Conservation (phyloP, 805 yeast species). For the Pichia heedii region DNA sequence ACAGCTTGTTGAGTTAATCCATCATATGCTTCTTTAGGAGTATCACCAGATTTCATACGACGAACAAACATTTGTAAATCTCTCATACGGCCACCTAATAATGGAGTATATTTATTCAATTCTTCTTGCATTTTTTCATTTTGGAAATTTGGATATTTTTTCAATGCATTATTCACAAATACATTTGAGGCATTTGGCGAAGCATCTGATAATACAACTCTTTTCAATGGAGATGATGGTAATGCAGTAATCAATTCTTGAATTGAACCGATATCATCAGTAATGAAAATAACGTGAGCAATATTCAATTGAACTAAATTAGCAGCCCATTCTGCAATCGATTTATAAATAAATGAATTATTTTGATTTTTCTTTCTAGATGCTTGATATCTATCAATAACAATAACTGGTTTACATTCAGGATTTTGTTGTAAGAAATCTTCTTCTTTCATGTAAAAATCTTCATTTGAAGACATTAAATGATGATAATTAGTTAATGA, state of each 20-base stretch:
- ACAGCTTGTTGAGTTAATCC: slow-evolving; percentile 81
- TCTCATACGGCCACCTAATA: slow-evolving; percentile 91
- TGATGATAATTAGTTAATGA: slow-evolving; percentile 37
- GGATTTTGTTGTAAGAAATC: slow-evolving; percentile 82
- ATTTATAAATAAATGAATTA: slow-evolving; percentile 60
- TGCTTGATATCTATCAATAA: slow-evolving; percentile 61
- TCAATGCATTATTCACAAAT: slow-evolving; percentile 56
- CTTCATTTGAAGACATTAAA: slow-evolving; percentile 18
- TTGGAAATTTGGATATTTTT: slow-evolving; percentile 9
- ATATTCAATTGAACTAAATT: slow-evolving; percentile 62
- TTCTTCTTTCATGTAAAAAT: slow-evolving; percentile 47
- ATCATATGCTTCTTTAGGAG: slow-evolving; percentile 62
- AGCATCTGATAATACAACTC: slow-evolving; percentile 73
- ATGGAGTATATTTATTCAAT: slow-evolving; percentile 51
- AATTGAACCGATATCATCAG: slow-evolving; percentile 75
- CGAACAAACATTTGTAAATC: slow-evolving; percentile 87
- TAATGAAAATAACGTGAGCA: slow-evolving; percentile 84
- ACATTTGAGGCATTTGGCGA: slow-evolving; percentile 56
- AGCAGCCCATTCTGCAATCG: slow-evolving; percentile 85
- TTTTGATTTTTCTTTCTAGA: slow-evolving; percentile 45
- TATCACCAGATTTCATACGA: slow-evolving; percentile 81
- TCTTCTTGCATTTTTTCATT: slow-evolving; percentile 22
- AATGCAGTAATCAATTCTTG: slow-evolving; percentile 60
- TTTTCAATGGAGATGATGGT: slow-evolving; percentile 82
- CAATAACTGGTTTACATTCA: slow-evolving; percentile 75